A percentile compares a stretch with the other conserved stretches of the same genome.
Evolutionary conservation across 495 filamentous ascomycete species (phyloP).

Genomic region (Tuber calosporum): DNA sequence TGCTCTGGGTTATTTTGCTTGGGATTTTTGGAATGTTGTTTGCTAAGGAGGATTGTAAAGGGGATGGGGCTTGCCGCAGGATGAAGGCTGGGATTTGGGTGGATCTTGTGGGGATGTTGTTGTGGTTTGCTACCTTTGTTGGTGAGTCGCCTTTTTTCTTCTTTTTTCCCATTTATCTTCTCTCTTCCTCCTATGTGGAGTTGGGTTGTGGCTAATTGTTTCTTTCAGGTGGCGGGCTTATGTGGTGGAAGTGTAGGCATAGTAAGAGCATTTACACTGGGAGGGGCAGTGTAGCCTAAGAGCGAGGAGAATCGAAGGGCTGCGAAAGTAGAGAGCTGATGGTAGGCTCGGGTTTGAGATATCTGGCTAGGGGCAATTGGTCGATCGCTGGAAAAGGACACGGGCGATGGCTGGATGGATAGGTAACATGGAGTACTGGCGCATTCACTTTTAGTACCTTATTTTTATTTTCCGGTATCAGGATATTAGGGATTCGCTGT

Average conservation of each 20-base stretch:
- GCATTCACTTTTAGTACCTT: background rate
- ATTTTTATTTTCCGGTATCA: background rate
- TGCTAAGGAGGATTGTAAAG: constrained; percentile 49
- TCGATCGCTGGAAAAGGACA: background rate
- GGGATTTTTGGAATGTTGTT: constrained; percentile 61
- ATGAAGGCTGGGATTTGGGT: constrained; percentile 66
- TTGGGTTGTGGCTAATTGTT: background rate
- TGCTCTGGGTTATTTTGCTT: constrained; percentile 59
- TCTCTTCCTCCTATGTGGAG: background rate
- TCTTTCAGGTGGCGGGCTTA: constrained; percentile 22
- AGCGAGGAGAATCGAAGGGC: background rate
- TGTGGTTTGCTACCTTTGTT: constrained; percentile 52
- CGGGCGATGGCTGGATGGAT: background rate
- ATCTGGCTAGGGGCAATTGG: background rate
- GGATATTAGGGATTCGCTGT: background rate
- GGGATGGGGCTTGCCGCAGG: constrained; percentile 46
- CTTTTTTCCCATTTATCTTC: background rate
- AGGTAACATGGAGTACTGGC: background rate
- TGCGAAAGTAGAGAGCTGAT: background rate
- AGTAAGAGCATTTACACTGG: constrained; percentile 25
- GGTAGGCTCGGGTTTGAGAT: background rate
- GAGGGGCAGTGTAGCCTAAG: constrained; percentile 28
- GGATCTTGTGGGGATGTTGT: constrained; percentile 55
- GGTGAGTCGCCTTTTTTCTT: constrained; percentile 21
- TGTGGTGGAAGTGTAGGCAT: constrained; percentile 35